Percentiles rank a stretch among this genome's conserved stretches.
Conservation (phyloP, 257 asterid species). For the Primulina eburnea region DNA sequence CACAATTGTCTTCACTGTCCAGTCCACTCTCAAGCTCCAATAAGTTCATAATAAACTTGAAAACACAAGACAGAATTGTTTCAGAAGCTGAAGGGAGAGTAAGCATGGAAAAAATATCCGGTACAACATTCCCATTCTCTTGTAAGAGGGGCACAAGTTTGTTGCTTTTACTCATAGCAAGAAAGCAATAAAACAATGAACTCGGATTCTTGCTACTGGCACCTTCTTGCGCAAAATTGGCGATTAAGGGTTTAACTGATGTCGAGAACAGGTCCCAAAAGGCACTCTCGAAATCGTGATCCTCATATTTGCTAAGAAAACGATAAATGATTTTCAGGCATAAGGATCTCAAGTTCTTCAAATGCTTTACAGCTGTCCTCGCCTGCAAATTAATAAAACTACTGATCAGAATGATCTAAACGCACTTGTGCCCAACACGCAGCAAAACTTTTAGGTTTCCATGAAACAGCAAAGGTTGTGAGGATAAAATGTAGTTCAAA, state of each 20-base stretch:
- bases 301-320: slow-evolving; percentile 57
- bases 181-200: slow-evolving; percentile 83
- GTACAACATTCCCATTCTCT: slow-evolving; percentile 67
- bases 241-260: slow-evolving; percentile 61
- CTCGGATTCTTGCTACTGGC: slow-evolving; percentile 84
- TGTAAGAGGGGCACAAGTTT: slow-evolving; percentile 59
- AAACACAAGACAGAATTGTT: slow-evolving; percentile 54
- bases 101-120: slow-evolving; percentile 76
- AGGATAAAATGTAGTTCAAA: slow-evolving; percentile 9
- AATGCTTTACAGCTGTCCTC: slow-evolving; percentile 54
- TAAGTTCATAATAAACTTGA: slow-evolving; percentile 76
- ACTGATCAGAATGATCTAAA: slow-evolving; percentile 18
- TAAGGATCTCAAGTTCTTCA: slow-evolving; percentile 80
- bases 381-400: slow-evolving; percentile 46
- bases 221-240: slow-evolving; percentile 74
- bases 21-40: slow-evolving; percentile 69
- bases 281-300: slow-evolving; percentile 58
- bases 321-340: slow-evolving; percentile 70
- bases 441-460: slow-evolving; percentile 14
- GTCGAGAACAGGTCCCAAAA: slow-evolving; percentile 79
- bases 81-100: slow-evolving; percentile 68
- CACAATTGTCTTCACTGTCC: slow-evolving; percentile 42
- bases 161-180: slow-evolving; percentile 85
- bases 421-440: neutral
- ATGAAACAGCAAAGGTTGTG: neutral